These are phyloP conservation scores for Microdochium paspali DNA, from an alignment of 2,329 filamentous ascomycete species.

Conservation along the genomic window DNA sequence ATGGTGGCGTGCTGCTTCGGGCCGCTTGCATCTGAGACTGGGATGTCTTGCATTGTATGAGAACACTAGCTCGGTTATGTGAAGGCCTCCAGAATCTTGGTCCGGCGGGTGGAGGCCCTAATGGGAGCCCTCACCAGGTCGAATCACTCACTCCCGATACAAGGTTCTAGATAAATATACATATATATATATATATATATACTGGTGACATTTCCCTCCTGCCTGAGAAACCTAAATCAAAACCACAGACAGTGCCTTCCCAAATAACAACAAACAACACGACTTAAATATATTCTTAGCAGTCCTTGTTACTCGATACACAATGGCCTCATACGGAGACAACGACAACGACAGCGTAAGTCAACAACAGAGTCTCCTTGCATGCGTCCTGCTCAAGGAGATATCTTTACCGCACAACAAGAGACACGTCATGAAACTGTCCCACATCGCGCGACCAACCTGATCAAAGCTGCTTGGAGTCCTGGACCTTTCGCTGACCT, in stretches of 20 bases:
- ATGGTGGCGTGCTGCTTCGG: not conserved
- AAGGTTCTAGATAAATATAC: not conserved
- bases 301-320: conserved; percentile 5
- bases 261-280: too few relatives aligned
- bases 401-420: too few relatives aligned
- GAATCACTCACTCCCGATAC: not conserved
- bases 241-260: too few relatives aligned
- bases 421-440: too few relatives aligned
- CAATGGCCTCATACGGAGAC: conserved; percentile 35
- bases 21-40: not conserved
- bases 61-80: too few relatives aligned
- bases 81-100: not conserved
- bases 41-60: not conserved
- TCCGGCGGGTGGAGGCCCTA: not conserved
- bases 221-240: too few relatives aligned
- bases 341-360: conserved; percentile 29
- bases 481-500: not conserved
- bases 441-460: too few relatives aligned
- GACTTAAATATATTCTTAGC: too few relatives aligned
- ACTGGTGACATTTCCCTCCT: too few relatives aligned
- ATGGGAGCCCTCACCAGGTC: not conserved
- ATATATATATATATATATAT: too few relatives aligned
- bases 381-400: too few relatives aligned
- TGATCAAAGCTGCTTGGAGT: not conserved
- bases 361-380: too few relatives aligned